Evolutionary conservation across 306 rosid genomes (phyloP), one percentile per base, ranked within the genome.

Genomic region (Pueraria montana): DNA sequence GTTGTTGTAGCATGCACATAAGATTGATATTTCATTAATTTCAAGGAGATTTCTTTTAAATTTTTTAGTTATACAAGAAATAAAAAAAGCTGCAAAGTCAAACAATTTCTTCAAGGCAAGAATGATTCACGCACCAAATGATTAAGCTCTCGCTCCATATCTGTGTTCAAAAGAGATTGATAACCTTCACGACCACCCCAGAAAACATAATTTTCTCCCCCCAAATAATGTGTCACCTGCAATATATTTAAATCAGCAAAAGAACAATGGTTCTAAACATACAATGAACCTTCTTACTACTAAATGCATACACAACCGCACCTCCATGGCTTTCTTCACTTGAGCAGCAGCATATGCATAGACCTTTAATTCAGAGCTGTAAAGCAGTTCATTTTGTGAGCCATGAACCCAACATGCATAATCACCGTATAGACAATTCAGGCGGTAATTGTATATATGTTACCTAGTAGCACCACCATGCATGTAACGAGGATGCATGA

Each of bases 141-240:
- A 88, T 96, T 88, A 70, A 96, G 95, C 84, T 96, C 98, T 48
- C 95, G 87, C 79, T 94, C 98, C 99, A 96, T 94, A 87, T 94
- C 98, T 9, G 99, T 96, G 93, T 96, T 96, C 89, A 94, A 62
- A 65, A 94, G 98, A 80, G 93, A 81, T 74, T 96, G 99, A 42
- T 96, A 96, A 74, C 99, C 99, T 88, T 94, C 98, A 32, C 97
- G 99, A 18, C 99, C 99, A 9, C 98, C 99, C 99, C 99, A 96
- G 75, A 96, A 94, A 38, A 94, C 99, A 79, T 92, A 96, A 86
- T 91, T 94, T 89, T 92, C 99, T 71, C 98, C 99, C 5, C 99
- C 98, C 83, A 96, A 85, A 85, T 87, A 74, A 87, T 96, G 95
- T 20, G 99, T 94, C 68, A 94, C 99, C 99, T 96, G 88, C 46